Evolutionary conservation across 2,329 filamentous ascomycete species (phyloP).

Genomic region (Neurospora crassa): DNA sequence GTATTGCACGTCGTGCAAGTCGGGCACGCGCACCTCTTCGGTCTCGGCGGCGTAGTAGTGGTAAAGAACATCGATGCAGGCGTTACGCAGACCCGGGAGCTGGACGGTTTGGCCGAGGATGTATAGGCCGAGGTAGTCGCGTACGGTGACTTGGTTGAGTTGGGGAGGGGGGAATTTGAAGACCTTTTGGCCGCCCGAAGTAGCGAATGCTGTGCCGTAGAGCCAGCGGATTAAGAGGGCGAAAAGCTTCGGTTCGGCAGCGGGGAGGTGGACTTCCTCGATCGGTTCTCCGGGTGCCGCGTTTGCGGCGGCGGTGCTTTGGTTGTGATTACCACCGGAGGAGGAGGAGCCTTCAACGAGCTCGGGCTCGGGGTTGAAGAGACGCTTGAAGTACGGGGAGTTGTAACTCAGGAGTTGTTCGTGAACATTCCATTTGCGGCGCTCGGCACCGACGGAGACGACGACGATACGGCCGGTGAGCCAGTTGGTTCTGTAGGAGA

Average conservation of each 20-base stretch:
- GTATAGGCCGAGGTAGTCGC: conserved; percentile 19
- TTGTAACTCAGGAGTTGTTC: conserved; percentile 15
- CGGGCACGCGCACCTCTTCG: conserved; percentile 7
- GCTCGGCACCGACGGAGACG: conserved; percentile 10
- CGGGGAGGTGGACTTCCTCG: conserved; percentile 12
- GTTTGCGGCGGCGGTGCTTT: not conserved
- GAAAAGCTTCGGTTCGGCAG: conserved; percentile 15
- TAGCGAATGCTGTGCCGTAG: conserved; percentile 16
- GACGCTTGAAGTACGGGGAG: conserved; percentile 14
- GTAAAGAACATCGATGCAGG: conserved; percentile 17
- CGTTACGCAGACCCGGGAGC: conserved; percentile 15
- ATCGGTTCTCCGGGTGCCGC: too few species aligned
- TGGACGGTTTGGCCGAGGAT: conserved; percentile 16
- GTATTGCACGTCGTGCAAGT: conserved; percentile 14
- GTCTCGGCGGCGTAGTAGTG: conserved; percentile 12
- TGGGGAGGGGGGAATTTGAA: conserved; percentile 13
- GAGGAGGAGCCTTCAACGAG: not conserved
- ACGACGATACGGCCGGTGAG: conserved; percentile 15
- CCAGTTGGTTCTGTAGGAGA: conserved; percentile 8
- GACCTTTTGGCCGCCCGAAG: conserved; percentile 6
- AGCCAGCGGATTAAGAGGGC: conserved; percentile 16
- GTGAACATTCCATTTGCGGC: conserved; percentile 14
- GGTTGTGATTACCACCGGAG: not conserved
- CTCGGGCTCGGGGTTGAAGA: conserved; percentile 6
- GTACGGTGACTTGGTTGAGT: conserved; percentile 5